phyloP scores from a whole-genome alignment of 345 rosid genomes.

The Sonneratia caseolaris region DNA sequence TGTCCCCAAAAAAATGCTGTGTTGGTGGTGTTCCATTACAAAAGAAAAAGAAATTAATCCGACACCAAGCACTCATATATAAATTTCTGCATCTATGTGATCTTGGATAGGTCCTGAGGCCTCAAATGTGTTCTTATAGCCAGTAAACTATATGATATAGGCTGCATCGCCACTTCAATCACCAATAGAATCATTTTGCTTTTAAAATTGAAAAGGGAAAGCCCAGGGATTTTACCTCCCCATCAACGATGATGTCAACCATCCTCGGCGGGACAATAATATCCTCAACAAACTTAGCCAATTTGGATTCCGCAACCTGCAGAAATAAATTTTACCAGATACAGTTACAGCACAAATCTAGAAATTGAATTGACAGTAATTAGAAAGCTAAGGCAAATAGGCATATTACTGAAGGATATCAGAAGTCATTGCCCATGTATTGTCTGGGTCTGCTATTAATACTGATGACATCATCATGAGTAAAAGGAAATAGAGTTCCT shows the following conservation, averaged over 20 bases:
- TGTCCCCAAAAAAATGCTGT: neutral
- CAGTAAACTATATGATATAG: neutral
- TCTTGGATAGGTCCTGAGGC: neutral
- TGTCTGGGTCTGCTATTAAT: neutral
- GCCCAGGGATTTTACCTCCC: slow-evolving; percentile 57
- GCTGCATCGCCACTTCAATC: neutral
- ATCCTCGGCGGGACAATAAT: slow-evolving; percentile 92
- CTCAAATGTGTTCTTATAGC: neutral
- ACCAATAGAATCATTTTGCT: neutral
- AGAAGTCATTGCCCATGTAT: neutral
- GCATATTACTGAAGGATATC: neutral
- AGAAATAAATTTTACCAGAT: slow-evolving; percentile 9
- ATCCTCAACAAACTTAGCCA: slow-evolving; percentile 94
- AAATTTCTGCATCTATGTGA: neutral
- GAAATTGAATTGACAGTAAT: neutral
- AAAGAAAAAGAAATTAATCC: neutral
- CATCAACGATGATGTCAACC: slow-evolving; percentile 93
- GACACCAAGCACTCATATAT: neutral
- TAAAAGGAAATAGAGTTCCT: neutral
- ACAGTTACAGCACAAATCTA: neutral
- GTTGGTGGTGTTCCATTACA: neutral
- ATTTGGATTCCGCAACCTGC: slow-evolving; percentile 94
- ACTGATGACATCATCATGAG: neutral
- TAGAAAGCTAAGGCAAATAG: neutral
- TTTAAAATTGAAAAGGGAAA: neutral